phyloP scores from a whole-genome alignment of 257 asterid species.

The Nicotiana obtusifolia region DNA sequence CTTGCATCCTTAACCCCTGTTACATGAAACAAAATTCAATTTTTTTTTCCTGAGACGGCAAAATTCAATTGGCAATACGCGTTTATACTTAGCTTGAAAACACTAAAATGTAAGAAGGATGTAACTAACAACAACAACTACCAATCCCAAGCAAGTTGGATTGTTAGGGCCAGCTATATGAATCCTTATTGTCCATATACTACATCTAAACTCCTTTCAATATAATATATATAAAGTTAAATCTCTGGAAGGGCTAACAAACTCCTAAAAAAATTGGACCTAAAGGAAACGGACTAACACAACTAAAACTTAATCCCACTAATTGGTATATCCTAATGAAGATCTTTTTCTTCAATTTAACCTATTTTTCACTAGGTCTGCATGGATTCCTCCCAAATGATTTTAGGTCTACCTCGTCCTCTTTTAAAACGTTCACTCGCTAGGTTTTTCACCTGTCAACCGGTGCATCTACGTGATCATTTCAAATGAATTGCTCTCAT shows the following conservation, averaged over 20 bases:
- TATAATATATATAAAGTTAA: background rate
- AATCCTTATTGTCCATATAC: too few relatives aligned
- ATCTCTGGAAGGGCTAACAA: background rate
- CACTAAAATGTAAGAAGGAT: background rate
- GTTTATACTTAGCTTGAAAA: background rate
- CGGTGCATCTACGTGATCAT: too few relatives aligned
- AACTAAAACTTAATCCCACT: background rate
- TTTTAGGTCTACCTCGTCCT: too few relatives aligned
- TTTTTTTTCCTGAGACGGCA: too few relatives aligned
- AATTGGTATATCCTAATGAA: background rate
- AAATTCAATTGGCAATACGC: too few relatives aligned
- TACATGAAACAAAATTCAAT: background rate
- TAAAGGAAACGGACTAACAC: background rate
- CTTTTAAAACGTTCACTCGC: too few relatives aligned
- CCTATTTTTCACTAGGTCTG: too few relatives aligned
- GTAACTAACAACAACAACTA: background rate
- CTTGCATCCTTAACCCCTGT: slow-evolving; percentile 53
- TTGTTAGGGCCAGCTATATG: background rate
- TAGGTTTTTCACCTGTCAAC: too few relatives aligned
- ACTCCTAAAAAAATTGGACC: background rate
- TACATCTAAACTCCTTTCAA: too few relatives aligned
- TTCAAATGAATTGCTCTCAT: too few relatives aligned
- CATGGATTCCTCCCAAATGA: too few relatives aligned
- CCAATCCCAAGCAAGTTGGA: background rate
- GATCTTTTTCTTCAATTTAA: background rate